Conservation (phyloP, 208 protist species). For the Leishmania mexicana region DNA sequence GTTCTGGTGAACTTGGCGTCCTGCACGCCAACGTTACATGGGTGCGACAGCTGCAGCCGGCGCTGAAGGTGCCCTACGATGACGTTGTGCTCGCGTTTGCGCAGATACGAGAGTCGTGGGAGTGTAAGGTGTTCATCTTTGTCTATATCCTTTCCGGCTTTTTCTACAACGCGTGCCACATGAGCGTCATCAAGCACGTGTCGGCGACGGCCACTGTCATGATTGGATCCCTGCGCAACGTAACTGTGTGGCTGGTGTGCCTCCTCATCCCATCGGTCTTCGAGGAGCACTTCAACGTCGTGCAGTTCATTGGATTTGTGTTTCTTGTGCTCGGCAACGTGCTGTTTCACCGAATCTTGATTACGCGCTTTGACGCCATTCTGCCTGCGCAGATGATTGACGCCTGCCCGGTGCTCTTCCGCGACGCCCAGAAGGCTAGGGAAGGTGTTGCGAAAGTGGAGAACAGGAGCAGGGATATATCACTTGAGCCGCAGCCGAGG, state of each 20-base stretch:
- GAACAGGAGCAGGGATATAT: not conserved
- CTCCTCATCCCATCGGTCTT: slow-evolving; percentile 64
- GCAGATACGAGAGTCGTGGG: slow-evolving; percentile 44
- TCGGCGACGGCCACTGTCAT: slow-evolving; percentile 71
- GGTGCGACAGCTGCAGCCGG: slow-evolving; percentile 25
- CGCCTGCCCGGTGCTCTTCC: slow-evolving; percentile 40
- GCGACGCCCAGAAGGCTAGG: slow-evolving; percentile 8
- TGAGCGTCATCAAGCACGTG: slow-evolving; percentile 74
- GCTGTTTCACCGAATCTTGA: slow-evolving; percentile 63
- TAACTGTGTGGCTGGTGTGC: slow-evolving; percentile 69
- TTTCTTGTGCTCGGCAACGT: slow-evolving; percentile 66
- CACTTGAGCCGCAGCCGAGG: not conserved
- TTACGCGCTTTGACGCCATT: slow-evolving; percentile 44
- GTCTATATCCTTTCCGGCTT: slow-evolving; percentile 58
- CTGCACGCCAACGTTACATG: slow-evolving; percentile 28
- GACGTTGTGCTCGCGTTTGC: slow-evolving; percentile 69
- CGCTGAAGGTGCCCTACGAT: slow-evolving; percentile 59
- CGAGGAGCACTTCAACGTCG: slow-evolving; percentile 61
- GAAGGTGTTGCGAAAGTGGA: not conserved
- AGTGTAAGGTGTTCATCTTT: slow-evolving; percentile 46
- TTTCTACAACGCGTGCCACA: slow-evolving; percentile 69
- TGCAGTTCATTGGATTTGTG: slow-evolving; percentile 73
- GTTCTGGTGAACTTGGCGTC: not conserved
- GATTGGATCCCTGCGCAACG: slow-evolving; percentile 73
- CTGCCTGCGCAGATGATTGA: slow-evolving; percentile 40